Base-by-base conservation (phyloP, 306 rosid species). In the Nissolia schottii region DNA sequence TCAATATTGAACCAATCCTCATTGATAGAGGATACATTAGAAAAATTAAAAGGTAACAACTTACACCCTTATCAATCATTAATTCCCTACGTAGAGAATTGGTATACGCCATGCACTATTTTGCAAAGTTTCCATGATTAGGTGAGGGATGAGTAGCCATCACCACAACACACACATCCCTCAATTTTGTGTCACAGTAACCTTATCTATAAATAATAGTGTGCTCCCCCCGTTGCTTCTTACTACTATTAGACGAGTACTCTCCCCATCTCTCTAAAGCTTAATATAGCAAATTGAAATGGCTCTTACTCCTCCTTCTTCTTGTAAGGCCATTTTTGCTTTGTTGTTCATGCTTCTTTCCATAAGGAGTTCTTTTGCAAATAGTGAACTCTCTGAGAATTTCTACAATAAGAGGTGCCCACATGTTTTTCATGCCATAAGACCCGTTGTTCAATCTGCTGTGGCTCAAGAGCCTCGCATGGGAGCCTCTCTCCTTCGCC, bases 401-500 rank as follows among this genome's bases (percentile, higher is more conserved):
- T 90, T 85, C 73, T 92, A 92, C 43, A 62, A 62, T 1, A 73
- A 71, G 28, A 79, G 50, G 15, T 93, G 98, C 50, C 98, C 96
- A 1, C 84, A 84, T 0, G 76, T 85, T 56, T 80, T 79, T 5
- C 10, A 20, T 4, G 27, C 76, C 0, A 80, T 87, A 0, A 64
- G 74, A 37, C 76, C 84, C 0, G 88, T 83, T 7, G 90, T 93
- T 50, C 66, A 54, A 19, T 73, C 88, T 2, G 96, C 91, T 0
- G 62, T 93, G 0, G 61, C 86, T 4, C 85, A 76, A 46, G 89
- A 88, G 48, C 71, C 62, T 16, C 96, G 96, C 43, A 80, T 85
- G 41, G 98, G 93, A 35, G 98, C 83, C 22, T 90, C 96, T 51
- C 80, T 92, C 0, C 86, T 92, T 48, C 98, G 98, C 45, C 87